Evolutionary conservation across 2,329 filamentous ascomycete genomes (phyloP).

Genomic region (Botryosphaeria dothidea): DNA sequence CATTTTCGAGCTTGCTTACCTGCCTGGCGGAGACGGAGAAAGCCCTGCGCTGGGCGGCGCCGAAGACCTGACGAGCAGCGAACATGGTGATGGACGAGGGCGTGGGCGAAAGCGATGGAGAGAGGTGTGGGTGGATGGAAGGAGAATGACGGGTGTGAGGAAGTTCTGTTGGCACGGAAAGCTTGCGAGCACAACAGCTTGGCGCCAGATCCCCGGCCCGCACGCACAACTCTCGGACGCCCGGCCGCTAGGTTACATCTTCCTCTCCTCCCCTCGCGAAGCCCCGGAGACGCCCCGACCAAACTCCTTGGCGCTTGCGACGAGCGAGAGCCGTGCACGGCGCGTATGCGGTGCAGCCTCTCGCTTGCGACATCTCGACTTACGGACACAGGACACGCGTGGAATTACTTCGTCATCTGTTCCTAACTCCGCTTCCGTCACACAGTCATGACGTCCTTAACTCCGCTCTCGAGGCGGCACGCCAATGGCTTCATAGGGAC

Average conservation of each 20-base stretch:
- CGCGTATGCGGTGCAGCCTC: neutral
- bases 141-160: conserved; percentile 15
- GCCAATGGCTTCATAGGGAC: neutral
- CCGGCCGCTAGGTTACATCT: neutral
- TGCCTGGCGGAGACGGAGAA: conserved; percentile 55
- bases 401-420: too few relatives aligned
- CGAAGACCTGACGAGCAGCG: conserved; percentile 57
- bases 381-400: too few relatives aligned
- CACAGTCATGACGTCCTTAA: too few relatives aligned
- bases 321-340: neutral
- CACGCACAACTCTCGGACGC: conserved; percentile 17
- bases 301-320: neutral
- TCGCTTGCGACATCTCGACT: too few relatives aligned
- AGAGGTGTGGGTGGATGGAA: conserved; percentile 26
- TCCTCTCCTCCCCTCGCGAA: neutral
- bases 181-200: conserved; percentile 14
- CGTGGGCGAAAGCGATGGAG: conserved; percentile 26
- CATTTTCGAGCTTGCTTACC: conserved; percentile 38
- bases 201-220: neutral
- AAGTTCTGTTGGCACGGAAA: conserved; percentile 19
- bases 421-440: too few relatives aligned
- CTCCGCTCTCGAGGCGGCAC: too few relatives aligned
- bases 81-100: conserved; percentile 64
- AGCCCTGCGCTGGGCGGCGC: conserved; percentile 52
- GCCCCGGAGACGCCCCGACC: neutral